Conservation (phyloP, 768 basidiomycete species). For the Mycena filopes region DNA sequence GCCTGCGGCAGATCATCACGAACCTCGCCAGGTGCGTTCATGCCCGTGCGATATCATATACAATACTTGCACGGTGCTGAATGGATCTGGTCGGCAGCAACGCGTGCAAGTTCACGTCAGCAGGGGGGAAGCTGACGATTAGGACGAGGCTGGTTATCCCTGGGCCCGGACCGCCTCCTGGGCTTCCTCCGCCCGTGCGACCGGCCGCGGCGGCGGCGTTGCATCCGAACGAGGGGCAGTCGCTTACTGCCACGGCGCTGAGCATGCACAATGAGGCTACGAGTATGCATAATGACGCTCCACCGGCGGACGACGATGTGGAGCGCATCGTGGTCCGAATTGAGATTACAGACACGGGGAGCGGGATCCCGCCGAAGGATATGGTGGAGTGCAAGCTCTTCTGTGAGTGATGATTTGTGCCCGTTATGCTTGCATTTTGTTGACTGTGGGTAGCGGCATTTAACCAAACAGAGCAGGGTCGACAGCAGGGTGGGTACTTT, state of each 20-base stretch:
- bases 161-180: background rate
- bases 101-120: slow-evolving; percentile 70
- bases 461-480: slow-evolving; percentile 68
- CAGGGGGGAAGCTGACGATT: slow-evolving; percentile 64
- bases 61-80: background rate
- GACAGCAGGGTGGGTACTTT: slow-evolving; percentile 40
- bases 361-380: slow-evolving; percentile 69
- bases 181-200: background rate
- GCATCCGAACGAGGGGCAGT: slow-evolving; percentile 8
- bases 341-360: slow-evolving; percentile 74
- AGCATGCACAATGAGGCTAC: slow-evolving; percentile 23
- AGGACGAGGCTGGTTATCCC: slow-evolving; percentile 61
- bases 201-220: background rate
- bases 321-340: slow-evolving; percentile 73
- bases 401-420: slow-evolving; percentile 48
- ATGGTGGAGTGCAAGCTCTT: slow-evolving; percentile 69
- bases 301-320: slow-evolving; percentile 35
- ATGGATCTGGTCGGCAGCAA: slow-evolving; percentile 43
- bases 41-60: background rate
- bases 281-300: slow-evolving; percentile 23
- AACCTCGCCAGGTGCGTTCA: slow-evolving; percentile 67
- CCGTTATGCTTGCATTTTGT: background rate
- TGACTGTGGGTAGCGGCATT: slow-evolving; percentile 55
- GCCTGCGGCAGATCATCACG: slow-evolving; percentile 73
- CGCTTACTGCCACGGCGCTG: slow-evolving; percentile 21